phyloP scores from a whole-genome alignment of 202 grass and related monocot species.

The Panicum virgatum region DNA sequence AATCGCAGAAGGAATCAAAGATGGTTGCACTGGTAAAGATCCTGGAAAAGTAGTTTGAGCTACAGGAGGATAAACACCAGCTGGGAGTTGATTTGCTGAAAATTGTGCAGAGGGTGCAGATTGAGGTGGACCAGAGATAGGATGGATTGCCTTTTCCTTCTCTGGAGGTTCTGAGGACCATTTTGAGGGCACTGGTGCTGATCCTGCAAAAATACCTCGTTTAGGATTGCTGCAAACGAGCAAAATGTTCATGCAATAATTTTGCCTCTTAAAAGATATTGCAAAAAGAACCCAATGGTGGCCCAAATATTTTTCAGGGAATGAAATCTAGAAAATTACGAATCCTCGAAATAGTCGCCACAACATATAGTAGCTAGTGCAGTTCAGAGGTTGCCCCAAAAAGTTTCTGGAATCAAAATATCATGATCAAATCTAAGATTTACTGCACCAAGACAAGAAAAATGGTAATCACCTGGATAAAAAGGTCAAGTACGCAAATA shows the following conservation, averaged over 20 bases:
- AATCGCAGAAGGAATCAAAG: conserved; percentile 23
- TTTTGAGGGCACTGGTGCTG: conserved; percentile 56
- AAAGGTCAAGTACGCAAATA: neutral
- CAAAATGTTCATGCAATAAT: neutral
- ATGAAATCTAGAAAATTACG: neutral
- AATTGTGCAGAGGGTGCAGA: conserved; percentile 45
- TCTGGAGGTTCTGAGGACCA: conserved; percentile 63
- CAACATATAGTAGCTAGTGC: neutral
- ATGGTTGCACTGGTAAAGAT: conserved; percentile 54
- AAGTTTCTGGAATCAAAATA: conserved; percentile 14
- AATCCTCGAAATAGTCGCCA: neutral
- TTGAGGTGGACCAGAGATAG: conserved; percentile 32
- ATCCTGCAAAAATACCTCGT: conserved; percentile 57
- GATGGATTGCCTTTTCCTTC: conserved; percentile 41
- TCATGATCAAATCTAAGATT: neutral
- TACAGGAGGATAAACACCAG: conserved; percentile 45
- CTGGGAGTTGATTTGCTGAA: conserved; percentile 47
- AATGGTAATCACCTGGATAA: neutral
- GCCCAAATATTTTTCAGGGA: neutral
- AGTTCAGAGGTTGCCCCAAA: neutral
- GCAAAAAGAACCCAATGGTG: neutral
- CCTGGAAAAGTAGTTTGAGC: conserved; percentile 54
- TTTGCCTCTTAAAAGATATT: conserved; percentile 9
- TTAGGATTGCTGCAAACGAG: conserved; percentile 16
- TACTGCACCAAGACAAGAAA: conserved; percentile 4